These are phyloP conservation scores for Trifolium dubium DNA, from an alignment of 306 rosid genomes.

Conservation along the genomic window DNA sequence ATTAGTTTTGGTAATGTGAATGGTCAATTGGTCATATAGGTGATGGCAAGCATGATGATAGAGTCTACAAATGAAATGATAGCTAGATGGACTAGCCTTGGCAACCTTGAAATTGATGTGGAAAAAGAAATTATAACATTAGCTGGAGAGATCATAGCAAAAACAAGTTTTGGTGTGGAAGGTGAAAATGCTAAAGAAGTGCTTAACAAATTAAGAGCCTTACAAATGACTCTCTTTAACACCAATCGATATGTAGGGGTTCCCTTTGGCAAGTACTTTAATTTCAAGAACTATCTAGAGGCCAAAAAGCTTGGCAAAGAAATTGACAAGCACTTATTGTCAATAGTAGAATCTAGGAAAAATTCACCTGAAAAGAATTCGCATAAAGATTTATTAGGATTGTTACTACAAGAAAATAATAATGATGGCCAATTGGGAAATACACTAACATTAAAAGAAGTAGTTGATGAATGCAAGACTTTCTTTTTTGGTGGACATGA, in stretches of 20 bases:
- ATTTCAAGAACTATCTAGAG: conserved; percentile 53
- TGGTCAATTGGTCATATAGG: conserved; percentile 54
- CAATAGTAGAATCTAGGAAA: conserved; percentile 52
- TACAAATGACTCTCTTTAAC: conserved; percentile 72
- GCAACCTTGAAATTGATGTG: conserved; percentile 62
- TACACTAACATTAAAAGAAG: conserved; percentile 53
- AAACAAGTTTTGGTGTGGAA: conserved; percentile 71
- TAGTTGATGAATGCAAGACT: conserved; percentile 88
- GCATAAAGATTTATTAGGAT: conserved; percentile 63
- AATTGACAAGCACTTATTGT: conserved; percentile 57
- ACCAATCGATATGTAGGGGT: conserved; percentile 72
- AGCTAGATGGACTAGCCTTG: conserved; percentile 58
- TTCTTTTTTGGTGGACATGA: conserved; percentile 94
- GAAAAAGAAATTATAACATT: conserved; percentile 61
- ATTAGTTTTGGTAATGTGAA: background rate
- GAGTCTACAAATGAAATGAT: conserved; percentile 74
- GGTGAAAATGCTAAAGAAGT: conserved; percentile 54
- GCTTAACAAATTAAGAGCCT: conserved; percentile 56
- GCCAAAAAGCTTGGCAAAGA: conserved; percentile 72
- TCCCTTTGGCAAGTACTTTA: conserved; percentile 59
- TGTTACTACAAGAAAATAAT: conserved; percentile 56
- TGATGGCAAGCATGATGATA: conserved; percentile 64
- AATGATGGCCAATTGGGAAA: conserved; percentile 33
- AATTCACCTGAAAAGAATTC: conserved; percentile 20
- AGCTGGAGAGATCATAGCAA: conserved; percentile 79